These are phyloP conservation scores for Aureobasidium vineae DNA, from an alignment of 2,329 filamentous ascomycete species.

Conservation along the genomic window DNA sequence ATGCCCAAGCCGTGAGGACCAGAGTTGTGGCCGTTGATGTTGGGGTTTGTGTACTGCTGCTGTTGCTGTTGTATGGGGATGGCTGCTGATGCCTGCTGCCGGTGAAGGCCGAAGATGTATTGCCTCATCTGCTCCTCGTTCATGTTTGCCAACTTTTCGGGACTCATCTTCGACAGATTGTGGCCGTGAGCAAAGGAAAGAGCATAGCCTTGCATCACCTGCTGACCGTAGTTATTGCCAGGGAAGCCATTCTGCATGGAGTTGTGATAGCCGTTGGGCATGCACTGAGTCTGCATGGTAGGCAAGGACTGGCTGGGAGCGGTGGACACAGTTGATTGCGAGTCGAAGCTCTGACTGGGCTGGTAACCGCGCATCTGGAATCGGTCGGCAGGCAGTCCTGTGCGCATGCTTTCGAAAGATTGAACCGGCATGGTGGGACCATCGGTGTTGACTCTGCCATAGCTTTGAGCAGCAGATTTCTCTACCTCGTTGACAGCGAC, in stretches of 20 bases:
- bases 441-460: neutral
- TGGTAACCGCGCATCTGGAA: neutral
- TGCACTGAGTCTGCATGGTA: neutral
- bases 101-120: too few species aligned
- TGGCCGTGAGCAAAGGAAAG: neutral
- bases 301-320: neutral
- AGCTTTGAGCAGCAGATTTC: neutral
- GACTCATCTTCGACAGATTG: neutral
- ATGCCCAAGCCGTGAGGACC: neutral
- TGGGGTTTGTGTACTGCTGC: neutral
- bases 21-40: neutral
- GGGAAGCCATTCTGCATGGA: neutral
- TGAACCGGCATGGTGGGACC: neutral
- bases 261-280: neutral
- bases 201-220: neutral
- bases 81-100: neutral
- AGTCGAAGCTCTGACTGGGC: neutral
- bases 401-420: neutral
- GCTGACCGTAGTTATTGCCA: neutral
- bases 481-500: neutral
- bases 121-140: neutral
- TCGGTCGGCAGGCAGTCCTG: neutral
- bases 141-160: neutral
- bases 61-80: neutral
- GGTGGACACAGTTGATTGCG: neutral